These are phyloP conservation scores for Stenocarpella maydis DNA, from an alignment of 2,329 filamentous ascomycete genomes.

Conservation along the genomic window DNA sequence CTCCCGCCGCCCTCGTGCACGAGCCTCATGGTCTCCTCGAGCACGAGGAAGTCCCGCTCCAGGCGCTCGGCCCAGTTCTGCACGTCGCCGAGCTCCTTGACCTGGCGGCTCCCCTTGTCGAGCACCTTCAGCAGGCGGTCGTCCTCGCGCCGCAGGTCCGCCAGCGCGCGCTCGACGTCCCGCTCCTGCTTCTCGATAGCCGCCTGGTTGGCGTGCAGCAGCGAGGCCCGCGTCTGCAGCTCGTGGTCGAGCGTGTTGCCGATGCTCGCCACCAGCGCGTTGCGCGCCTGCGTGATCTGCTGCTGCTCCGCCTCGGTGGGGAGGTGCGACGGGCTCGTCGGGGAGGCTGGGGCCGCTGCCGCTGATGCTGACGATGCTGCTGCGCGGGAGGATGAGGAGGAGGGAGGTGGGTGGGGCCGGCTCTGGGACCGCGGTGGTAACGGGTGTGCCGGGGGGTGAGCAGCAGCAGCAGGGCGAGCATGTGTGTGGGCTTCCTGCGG, in stretches of 20 bases:
- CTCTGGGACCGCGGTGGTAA: not conserved
- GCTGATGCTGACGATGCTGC: not conserved
- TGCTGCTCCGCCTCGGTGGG: conserved; percentile 54
- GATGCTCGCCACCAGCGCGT: conserved; percentile 68
- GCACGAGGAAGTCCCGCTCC: conserved; percentile 70
- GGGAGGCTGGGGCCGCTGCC: conserved; percentile 12
- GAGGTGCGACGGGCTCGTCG: conserved; percentile 46
- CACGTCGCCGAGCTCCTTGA: conserved; percentile 68
- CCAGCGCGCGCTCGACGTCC: conserved; percentile 68
- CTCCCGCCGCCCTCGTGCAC: conserved; percentile 45
- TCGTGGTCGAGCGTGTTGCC: conserved; percentile 75
- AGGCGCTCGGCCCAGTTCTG: conserved; percentile 78
- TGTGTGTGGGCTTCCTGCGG: conserved; percentile 18
- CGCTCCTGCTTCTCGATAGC: conserved; percentile 73
- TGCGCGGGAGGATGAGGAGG: not conserved
- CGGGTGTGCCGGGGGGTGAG: not conserved
- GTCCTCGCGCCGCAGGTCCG: conserved; percentile 67
- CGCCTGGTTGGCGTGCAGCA: conserved; percentile 73
- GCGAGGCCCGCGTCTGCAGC: conserved; percentile 71
- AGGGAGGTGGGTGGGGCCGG: not conserved
- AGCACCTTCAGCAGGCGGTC: conserved; percentile 72
- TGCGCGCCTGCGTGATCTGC: conserved; percentile 64
- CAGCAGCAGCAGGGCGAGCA: not conserved
- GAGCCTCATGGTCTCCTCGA: conserved; percentile 71
- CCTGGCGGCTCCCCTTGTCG: conserved; percentile 65